Evolutionary conservation across 75 land plant genomes (phyloP).

Genomic region (Pseudotsuga menziesii): DNA sequence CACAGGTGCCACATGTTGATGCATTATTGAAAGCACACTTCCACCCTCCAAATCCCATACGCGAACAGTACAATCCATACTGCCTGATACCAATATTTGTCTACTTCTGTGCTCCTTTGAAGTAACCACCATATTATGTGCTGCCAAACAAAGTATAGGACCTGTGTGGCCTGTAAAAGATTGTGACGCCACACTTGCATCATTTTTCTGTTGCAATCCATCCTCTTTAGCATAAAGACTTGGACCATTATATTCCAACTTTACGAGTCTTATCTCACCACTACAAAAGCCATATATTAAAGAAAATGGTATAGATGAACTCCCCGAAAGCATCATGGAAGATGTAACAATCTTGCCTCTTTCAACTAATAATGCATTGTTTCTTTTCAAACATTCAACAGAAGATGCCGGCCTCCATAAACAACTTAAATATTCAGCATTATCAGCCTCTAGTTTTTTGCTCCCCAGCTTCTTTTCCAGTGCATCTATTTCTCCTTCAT

Average conservation of each 20-base stretch:
- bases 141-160: slow-evolving; percentile 76
- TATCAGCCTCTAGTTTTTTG: background rate
- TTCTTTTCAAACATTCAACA: background rate
- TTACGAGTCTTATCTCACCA: slow-evolving; percentile 58
- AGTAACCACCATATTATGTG: slow-evolving; percentile 31
- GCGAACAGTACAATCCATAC: slow-evolving; percentile 74
- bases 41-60: slow-evolving; percentile 77
- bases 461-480: background rate
- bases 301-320: slow-evolving; percentile 36
- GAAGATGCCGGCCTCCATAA: background rate
- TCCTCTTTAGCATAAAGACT: background rate
- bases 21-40: slow-evolving; percentile 52
- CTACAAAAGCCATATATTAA: slow-evolving; percentile 67
- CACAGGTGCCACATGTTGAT: slow-evolving; percentile 84
- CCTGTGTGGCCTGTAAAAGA: slow-evolving; percentile 54
- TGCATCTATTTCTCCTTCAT: background rate
- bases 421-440: slow-evolving; percentile 8
- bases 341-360: slow-evolving; percentile 43
- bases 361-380: background rate
- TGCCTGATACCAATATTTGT: slow-evolving; percentile 64
- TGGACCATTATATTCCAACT: slow-evolving; percentile 20
- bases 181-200: slow-evolving; percentile 17
- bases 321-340: slow-evolving; percentile 64
- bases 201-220: slow-evolving; percentile 7
- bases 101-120: slow-evolving; percentile 11